Base-by-base conservation (phyloP, 1,284 basidiomycete species). In the Naganishia cerealis region DNA sequence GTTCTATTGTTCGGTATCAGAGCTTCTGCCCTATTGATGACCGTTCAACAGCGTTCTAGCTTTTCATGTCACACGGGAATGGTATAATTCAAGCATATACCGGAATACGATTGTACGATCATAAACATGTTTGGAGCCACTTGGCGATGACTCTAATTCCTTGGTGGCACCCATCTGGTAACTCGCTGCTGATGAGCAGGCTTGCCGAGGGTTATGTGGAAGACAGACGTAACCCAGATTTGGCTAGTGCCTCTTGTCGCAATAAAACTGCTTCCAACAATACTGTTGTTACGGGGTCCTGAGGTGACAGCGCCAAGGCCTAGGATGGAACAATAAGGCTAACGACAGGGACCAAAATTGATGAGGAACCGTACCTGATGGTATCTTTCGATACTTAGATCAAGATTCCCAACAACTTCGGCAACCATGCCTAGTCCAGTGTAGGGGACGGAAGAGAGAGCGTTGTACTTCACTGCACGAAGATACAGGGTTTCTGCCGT, bases 261-360 rank as follows among this genome's bases (percentile, higher is more conserved):
- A 70, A 87, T 24, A 97, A 84, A 0, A 91, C 91, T 72, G 92
- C 85, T 71, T 92, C 90, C 50, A 97, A 85, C 57, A 96, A 82
- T 68, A 93, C 90, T 38, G 94, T 87, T 26, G 91, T 85, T 75
- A 93, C 88, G 0, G 89, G 85, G 74, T 96, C 94, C 71, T 92
- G 89, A 0, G 92, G 91, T 66, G 90, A 86, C 66, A 96, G 84
- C 65, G 90, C 88, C 53, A 96, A 82, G 0, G 92, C 89, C 87
- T 93, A 74, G 13, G 24, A 39, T 10, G 13, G 46, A 50, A 54
- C 26, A 53, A 36, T 36, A 6, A 13, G 36, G 33, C 9, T 46
- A 24, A 24, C 10, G 8, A 50, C n/a, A 42, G 2, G 3, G 18
- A 18, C 18, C n/a, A 57, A 2, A 4, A 36, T 21, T 5, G 29